Evolutionary conservation across 495 filamentous ascomycete genomes (phyloP).

Genomic region (Talaromyces thailandensis): DNA sequence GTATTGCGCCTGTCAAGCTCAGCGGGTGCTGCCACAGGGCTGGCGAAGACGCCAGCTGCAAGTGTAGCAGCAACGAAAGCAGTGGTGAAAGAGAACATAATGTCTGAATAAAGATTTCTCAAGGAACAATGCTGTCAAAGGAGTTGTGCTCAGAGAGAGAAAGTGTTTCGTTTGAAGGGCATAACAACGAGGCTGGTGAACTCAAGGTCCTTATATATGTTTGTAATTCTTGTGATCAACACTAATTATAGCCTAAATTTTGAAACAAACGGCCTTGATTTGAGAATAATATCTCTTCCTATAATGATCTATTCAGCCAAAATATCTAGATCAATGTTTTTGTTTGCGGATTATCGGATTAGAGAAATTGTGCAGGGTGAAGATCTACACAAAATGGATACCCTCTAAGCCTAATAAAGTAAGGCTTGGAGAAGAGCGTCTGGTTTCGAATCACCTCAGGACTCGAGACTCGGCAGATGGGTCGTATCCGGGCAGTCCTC

Average conservation of each 20-base stretch:
- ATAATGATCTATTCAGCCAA: background rate
- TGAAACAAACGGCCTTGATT: background rate
- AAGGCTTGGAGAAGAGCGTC: too few species aligned
- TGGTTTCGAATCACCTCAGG: too few species aligned
- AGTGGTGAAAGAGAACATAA: background rate
- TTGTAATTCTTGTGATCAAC: background rate
- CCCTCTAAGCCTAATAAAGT: too few species aligned
- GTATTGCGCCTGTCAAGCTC: slow-evolving; percentile 16
- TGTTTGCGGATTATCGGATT: background rate
- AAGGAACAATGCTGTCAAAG: background rate
- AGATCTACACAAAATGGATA: too few species aligned
- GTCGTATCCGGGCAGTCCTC: too few species aligned
- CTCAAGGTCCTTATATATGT: background rate
- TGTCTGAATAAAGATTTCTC: background rate
- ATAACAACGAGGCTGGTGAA: background rate
- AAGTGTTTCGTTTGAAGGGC: background rate
- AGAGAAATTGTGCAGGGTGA: too few species aligned
- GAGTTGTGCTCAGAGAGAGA: background rate
- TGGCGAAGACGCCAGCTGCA: slow-evolving; percentile 27
- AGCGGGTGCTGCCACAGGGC: slow-evolving; percentile 21
- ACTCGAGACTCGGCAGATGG: too few species aligned
- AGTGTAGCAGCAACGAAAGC: slow-evolving; percentile 12
- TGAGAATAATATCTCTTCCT: background rate
- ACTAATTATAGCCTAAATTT: background rate
- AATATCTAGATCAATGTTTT: background rate